Base-by-base conservation (phyloP, 73 alveolate species). In the Paraurostyla sp. region DNA sequence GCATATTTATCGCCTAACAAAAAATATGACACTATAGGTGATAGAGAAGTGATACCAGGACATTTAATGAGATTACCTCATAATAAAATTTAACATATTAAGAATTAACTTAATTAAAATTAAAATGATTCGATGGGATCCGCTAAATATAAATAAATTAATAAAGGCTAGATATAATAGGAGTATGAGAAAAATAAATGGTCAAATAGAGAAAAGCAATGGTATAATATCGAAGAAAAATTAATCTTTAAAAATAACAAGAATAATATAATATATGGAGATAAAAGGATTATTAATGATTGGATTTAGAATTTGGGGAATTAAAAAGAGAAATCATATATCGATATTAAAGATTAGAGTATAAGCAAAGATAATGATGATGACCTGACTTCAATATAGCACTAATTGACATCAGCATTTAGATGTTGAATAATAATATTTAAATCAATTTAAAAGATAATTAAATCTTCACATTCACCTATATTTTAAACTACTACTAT, bases 11-110 rank as follows among this genome's bases (percentile, higher is more conserved):
- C 46, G 1, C 16, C 87, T 35, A 45, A 48, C 49, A 29, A 73
- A 27, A 9, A 1, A 11, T 6, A 50, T 32, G 42, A 56, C 13
- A 46, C 58, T 20, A 13, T 15, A 15, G 18, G 18, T 20, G 87
- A 73, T 30, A 4, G 87, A 45, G 87, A 73, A 30, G 87, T 73
- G 0, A 45, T 48, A 9, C 87, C 87, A 11, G 87, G 87, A 0
- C 87, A 73, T 50, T 30, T 73, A 45, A 45, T 73, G 73, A n/a
- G 87, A n/a, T 18, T 45, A 29, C 87, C 87, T 32, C 58, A 46
- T 46, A n/a, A n/a, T n/a, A n/a, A n/a, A n/a, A n/a, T n/a, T n/a
- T n/a, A n/a, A n/a, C n/a, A n/a, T n/a, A n/a, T n/a, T n/a, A 45
- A 45, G 18, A 45, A 52, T 52, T 52, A 9, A 9, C 4, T 20